Conservation (phyloP, 768 basidiomycete genomes). For the Psilocybe sp. region DNA sequence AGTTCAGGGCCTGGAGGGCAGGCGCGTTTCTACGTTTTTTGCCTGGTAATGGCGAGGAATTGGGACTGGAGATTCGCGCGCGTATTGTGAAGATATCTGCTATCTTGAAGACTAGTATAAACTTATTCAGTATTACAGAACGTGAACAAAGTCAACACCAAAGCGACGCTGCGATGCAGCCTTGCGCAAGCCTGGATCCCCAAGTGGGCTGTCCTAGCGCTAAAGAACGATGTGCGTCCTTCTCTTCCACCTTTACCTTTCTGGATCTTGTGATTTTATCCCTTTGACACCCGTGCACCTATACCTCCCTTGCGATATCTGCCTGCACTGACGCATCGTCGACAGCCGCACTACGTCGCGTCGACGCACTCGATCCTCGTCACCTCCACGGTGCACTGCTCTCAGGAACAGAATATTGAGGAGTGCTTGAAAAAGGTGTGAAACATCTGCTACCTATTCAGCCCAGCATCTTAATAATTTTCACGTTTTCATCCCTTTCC, state of each 20-base stretch:
- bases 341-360: conserved; percentile 32
- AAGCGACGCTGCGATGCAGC: conserved; percentile 62
- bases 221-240: conserved; percentile 10
- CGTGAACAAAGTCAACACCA: conserved; percentile 86
- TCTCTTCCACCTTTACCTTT: background rate
- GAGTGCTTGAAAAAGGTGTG: conserved; percentile 68
- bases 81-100: background rate
- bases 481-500: background rate
- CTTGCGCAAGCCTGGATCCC: conserved; percentile 36
- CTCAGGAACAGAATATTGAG: conserved; percentile 73
- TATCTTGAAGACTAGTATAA: no score
- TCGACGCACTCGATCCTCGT: conserved; percentile 68
- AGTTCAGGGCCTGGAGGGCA: conserved; percentile 88
- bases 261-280: no score
- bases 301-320: no score
- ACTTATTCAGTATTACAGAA: conserved; percentile 52
- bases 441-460: background rate
- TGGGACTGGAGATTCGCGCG: background rate
- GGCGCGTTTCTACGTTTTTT: conserved; percentile 34
- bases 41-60: background rate
- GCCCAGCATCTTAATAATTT: no score
- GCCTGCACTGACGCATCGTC: background rate
- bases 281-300: no score
- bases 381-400: conserved; percentile 69
- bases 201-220: conserved; percentile 11